Percentiles rank a stretch among this genome's conserved stretches.
Evolutionary conservation across 371 early-diverging fungal species (phyloP).

Genomic region (Syncephalis plumigaleata): DNA sequence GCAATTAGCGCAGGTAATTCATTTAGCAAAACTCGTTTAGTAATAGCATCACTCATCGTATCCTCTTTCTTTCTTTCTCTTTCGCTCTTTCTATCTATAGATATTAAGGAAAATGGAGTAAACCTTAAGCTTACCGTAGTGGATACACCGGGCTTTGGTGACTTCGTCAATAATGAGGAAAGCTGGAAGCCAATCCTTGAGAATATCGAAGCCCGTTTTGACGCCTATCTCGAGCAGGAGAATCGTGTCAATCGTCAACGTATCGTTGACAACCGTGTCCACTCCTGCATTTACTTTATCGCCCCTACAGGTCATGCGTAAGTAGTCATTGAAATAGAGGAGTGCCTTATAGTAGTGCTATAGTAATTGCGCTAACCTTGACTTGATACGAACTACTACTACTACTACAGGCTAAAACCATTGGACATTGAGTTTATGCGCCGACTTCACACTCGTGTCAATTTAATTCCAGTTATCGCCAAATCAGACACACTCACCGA

Average conservation of each 20-base stretch:
- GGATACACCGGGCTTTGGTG: constrained; percentile 90
- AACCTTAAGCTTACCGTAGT: constrained; percentile 86
- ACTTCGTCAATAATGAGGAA: constrained; percentile 90
- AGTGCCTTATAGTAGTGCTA: too few relatives aligned
- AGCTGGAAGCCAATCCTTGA: constrained; percentile 92
- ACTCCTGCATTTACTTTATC: constrained; percentile 96
- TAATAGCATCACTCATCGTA: neutral
- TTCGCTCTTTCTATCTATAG: constrained; percentile 6
- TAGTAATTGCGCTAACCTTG: too few relatives aligned
- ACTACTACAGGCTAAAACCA: constrained; percentile 47
- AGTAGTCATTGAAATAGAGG: too few relatives aligned
- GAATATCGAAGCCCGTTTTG: constrained; percentile 89
- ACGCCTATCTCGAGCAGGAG: constrained; percentile 88
- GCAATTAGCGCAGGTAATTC: constrained; percentile 65
- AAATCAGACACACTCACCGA: constrained; percentile 96
- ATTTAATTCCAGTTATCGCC: constrained; percentile 96
- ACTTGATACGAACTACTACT: too few relatives aligned
- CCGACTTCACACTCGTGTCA: constrained; percentile 80
- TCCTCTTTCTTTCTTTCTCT: neutral
- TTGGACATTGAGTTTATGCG: constrained; percentile 94
- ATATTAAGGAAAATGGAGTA: constrained; percentile 74
- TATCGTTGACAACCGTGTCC: constrained; percentile 85
- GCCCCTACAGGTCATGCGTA: constrained; percentile 85
- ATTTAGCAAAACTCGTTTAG: neutral
- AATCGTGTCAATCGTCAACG: constrained; percentile 74